Evolutionary conservation across 75 land plant genomes (phyloP), one percentile per base, ranked within the genome.

Genomic region (Cryptomeria japonica): DNA sequence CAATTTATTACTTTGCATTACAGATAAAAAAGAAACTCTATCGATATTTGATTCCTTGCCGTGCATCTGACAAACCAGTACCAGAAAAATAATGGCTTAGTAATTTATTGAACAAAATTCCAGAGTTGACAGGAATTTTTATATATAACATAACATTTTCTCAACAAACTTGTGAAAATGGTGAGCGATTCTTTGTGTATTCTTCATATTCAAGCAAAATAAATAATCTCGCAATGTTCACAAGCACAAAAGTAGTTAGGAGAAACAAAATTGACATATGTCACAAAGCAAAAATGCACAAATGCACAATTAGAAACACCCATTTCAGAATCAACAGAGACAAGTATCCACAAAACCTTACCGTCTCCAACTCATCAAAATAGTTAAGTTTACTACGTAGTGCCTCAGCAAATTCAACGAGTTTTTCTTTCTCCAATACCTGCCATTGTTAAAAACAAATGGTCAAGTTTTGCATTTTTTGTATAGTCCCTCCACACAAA

Each of bases 321-420:
- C 51, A 46, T 82, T 80, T 75, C 37, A 75, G 34, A 75, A 75
- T 34, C 77, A 75, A 34, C 84, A 82, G 4, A 28, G 5, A n/a
- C 46, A 46, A 46, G 84, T n/a, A 46, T 19, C 72, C 34, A 7
- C 3, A 38, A 85, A 85, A 16, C 86, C 95, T 93, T 94, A 97
- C 99, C 91, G 94, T 98, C 89, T 98, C 99, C 86, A 98, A 88
- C 88, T 98, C 99, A 90, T 98, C 99, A 89, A 98, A 98, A 85
- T 93, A 96, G 87, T 95, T 96, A 75, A 97, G 99, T 87, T 95
- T 97, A 87, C 87, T 96, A 46, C 94, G 90, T 80, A 98, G 91
- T 44, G 98, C 97, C 53, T 97, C 96, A 18, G 97, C 99, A 89
- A 98, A 98, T 86, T 97, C 99, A 34, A 95, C 90, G 83, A 96